Evolutionary conservation across 352 stramenopile species (phyloP), one percentile per base, ranked within the genome.

Genomic region (Globisporangium emineosum): DNA sequence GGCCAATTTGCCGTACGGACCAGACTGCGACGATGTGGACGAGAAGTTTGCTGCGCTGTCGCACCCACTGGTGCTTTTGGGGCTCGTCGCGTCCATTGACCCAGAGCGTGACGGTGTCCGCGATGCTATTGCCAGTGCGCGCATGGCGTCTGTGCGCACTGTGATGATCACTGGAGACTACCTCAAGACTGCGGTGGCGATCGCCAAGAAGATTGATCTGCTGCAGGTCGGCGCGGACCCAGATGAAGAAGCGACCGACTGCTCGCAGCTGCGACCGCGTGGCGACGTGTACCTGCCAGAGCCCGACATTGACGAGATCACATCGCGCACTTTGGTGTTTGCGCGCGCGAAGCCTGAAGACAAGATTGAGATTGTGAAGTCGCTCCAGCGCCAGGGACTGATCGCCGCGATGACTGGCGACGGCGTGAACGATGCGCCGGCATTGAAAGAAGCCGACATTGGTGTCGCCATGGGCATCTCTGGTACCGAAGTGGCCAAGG

Each of bases 391-490:
- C 25, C 82, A 91, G 33, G 86, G 86, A n/a, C 63, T 88, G 3
- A 85, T 93, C 19, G 91, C 98, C 52, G 97, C 97, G 6, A 98
- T 99, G 80, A 99, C 97, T 27, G 97, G 97, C 29, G 97, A 99
- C 69, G 97, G 97, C 54, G 98, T 98, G 7, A 99, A 99, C 74
- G 97, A 99, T 73, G 97, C 97, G 9, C 97, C 97, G 30, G 97
- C 97, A 0, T 76, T 99, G 27, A 99, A 99, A 70, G 96, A 91
- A 43, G 86, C 94, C 4, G 94, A 99, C 66, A 98, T 99, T 68
- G 93, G 94, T n/a, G 62, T 99, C 40, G 96, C 96, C 4, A 99
- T 99, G 97, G 97, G 97, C 35, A 93, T 99, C 64, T 94, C 94
- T 6, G 97, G 97, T 37, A 99, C 97, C 6, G 89, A 99, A 75